phyloP scores from a whole-genome alignment of 768 basidiomycete species.

The Gloeostereum incarnatum region DNA sequence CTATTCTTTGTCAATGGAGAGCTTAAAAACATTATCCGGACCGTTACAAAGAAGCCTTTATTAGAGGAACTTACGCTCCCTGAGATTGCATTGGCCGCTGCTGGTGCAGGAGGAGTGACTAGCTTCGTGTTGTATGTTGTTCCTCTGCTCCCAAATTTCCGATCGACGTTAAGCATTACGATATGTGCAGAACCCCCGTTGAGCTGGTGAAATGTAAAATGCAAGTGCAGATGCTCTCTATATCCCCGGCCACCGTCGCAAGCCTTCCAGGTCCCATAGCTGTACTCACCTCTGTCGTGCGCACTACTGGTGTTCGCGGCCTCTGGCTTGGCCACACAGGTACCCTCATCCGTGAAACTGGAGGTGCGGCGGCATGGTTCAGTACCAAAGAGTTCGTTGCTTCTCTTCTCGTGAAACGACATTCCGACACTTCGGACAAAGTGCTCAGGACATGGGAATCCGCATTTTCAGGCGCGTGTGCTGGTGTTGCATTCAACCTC shows the following conservation, averaged over 20 bases:
- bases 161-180: slow-evolving; percentile 3
- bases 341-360: slow-evolving; percentile 81
- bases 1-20: slow-evolving; percentile 85
- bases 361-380: slow-evolving; percentile 85
- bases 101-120: slow-evolving; percentile 76
- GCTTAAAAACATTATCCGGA: slow-evolving; percentile 54
- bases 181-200: slow-evolving; percentile 57
- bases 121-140: slow-evolving; percentile 77
- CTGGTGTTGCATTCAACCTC: slow-evolving; percentile 79
- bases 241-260: slow-evolving; percentile 10
- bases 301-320: slow-evolving; percentile 47
- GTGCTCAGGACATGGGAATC: slow-evolving; percentile 54
- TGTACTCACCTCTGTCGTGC: slow-evolving; percentile 52
- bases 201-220: slow-evolving; percentile 89
- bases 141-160: neutral
- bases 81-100: slow-evolving; percentile 76
- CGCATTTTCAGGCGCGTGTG: slow-evolving; percentile 77
- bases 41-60: slow-evolving; percentile 20
- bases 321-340: slow-evolving; percentile 85
- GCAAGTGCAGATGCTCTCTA: slow-evolving; percentile 78
- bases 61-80: slow-evolving; percentile 47
- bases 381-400: slow-evolving; percentile 72
- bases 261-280: slow-evolving; percentile 59
- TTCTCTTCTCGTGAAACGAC: slow-evolving; percentile 45
- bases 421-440: slow-evolving; percentile 12